Base-by-base conservation (phyloP, 1,139 yeast genomes). In the Suhomyces chickasaworum region DNA sequence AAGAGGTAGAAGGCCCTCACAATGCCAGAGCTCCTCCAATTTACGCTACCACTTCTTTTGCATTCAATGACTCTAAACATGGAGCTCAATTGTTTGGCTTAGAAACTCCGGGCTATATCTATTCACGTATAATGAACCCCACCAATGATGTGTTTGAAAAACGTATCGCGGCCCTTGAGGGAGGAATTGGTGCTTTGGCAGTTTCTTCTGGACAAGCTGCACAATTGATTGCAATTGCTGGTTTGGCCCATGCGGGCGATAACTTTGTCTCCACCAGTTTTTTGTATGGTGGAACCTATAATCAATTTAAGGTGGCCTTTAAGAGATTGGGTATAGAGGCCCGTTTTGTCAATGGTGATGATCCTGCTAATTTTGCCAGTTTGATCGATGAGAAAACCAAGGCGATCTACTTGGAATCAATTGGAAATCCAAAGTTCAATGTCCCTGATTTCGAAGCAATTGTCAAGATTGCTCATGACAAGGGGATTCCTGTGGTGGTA, bases 171-270 rank as follows among this genome's bases (percentile, higher is more conserved):
- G 95, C 96, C 42, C 78, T 93, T 52, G 99, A 93, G 71, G 86
- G 87, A 49, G 99, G 98, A 61, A 83, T 84, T 46, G 96, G 86
- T 53, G 98, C 96, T 3, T 71, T 91, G 51, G 95, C 96, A n/a
- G 85, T 86, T 30, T 69, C 96, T 25, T 90, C 97, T 10, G 98
- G 99, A 51, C 97, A 90, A 71, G 93, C 97, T 45, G 97, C 98
- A 33, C 97, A 90, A 67, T 80, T 89, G 57, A 65, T 88, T 51
- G 96, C 97, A 30, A 75, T 90, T 62, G 77, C 89, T 36, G 90
- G 90, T 49, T 78, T 90, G 58, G 96, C 97, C 35, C 90, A 86
- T 58, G 68, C 81, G 44, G 98, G 98, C 56, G 96, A 89, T 66
- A 93, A 93, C 71, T 80, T 93, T 57, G 80, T 93, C 48, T 82